These are phyloP conservation scores for Fusarium gaditjirri DNA, from an alignment of 2,329 filamentous ascomycete genomes.

Conservation along the genomic window DNA sequence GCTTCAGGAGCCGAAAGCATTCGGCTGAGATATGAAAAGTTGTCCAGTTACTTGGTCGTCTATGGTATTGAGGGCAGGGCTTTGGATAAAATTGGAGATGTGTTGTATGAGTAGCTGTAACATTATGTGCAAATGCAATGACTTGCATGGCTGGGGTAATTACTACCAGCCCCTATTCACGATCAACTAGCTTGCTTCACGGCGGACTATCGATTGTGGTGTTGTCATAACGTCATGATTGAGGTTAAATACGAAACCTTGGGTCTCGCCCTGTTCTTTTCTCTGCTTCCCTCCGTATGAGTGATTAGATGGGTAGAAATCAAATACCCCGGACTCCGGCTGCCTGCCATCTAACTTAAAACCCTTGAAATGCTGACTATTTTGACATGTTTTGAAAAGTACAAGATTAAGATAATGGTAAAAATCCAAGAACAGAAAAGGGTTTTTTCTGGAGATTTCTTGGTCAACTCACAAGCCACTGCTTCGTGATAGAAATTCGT, in stretches of 20 bases:
- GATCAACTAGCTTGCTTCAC: not conserved
- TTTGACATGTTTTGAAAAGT: constrained; percentile 23
- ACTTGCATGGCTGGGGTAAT: not conserved
- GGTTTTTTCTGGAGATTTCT: not conserved
- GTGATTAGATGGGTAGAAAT: constrained; percentile 27
- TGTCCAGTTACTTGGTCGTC: not conserved
- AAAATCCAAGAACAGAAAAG: constrained; percentile 18
- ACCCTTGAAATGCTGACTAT: constrained; percentile 24
- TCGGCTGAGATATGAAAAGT: not conserved
- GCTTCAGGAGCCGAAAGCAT: not conserved
- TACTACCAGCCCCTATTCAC: not conserved
- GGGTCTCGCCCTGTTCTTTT: constrained; percentile 22
- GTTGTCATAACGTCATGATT: constrained; percentile 40
- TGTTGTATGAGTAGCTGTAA: constrained; percentile 27
- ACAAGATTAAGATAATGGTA: constrained; percentile 34
- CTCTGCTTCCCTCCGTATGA: constrained; percentile 4
- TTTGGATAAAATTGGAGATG: not conserved
- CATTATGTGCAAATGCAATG: constrained; percentile 1
- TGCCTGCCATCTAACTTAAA: constrained; percentile 30
- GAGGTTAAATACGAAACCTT: constrained; percentile 22
- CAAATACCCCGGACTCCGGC: constrained; percentile 30
- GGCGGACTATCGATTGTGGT: not conserved
- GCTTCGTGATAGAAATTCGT: constrained; percentile 33
- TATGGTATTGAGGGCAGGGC: not conserved
- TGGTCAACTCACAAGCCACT: constrained; percentile 17